Conservation (phyloP, 2,329 filamentous ascomycete species). For the Stromatinia cepivora region DNA sequence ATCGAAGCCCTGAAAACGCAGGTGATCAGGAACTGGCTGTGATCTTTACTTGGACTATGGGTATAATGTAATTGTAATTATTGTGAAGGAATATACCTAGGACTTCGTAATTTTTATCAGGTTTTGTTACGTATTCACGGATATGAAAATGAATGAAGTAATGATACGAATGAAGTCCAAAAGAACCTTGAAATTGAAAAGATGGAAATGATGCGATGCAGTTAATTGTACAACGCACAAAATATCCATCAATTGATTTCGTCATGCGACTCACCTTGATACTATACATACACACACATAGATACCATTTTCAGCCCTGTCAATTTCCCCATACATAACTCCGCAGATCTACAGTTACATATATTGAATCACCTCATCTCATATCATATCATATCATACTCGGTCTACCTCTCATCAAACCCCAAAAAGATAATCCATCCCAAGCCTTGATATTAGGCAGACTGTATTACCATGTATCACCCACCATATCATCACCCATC, state of each 20-base stretch:
- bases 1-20: neutral
- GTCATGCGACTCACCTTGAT: neutral
- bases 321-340: neutral
- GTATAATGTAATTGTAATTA: neutral
- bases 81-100: too few relatives aligned
- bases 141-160: too few relatives aligned
- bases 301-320: neutral
- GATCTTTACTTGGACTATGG: neutral
- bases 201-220: neutral
- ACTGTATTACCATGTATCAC: neutral
- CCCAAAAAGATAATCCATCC: neutral
- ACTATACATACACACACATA: too few relatives aligned
- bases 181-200: neutral
- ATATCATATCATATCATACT: neutral
- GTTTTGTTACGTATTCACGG: too few relatives aligned
- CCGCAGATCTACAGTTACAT: neutral
- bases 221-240: conserved; percentile 5
- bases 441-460: neutral
- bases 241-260: neutral
- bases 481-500: neutral
- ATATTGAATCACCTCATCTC: neutral
- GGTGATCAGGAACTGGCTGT: neutral
- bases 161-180: too few relatives aligned
- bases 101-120: too few relatives aligned
- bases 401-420: neutral